phyloP scores from a whole-genome alignment of 768 basidiomycete species.

The Phlebiopsis flavidoalba region DNA sequence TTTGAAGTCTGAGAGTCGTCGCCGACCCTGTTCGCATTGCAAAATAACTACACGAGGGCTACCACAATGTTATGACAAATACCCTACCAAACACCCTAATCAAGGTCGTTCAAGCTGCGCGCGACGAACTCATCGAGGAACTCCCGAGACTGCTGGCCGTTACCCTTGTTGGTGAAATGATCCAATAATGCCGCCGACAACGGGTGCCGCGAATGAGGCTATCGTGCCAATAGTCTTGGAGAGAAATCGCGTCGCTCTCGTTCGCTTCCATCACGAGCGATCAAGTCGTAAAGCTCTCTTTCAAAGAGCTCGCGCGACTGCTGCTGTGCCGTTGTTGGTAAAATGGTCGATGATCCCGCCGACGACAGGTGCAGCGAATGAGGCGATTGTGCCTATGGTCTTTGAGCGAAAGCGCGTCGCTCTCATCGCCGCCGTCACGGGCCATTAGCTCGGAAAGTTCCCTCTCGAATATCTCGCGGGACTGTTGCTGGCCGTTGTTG shows the following conservation, averaged over 20 bases:
- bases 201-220: neutral
- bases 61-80: neutral
- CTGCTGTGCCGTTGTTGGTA: neutral
- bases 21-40: neutral
- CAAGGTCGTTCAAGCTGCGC: neutral
- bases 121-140: neutral
- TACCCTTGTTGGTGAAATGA: neutral
- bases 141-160: neutral
- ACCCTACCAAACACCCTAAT: neutral
- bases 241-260: constrained; percentile 1
- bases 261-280: neutral
- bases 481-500: neutral
- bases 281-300: neutral
- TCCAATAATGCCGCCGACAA: constrained; percentile 1
- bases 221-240: neutral
- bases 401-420: constrained; percentile 1
- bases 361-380: neutral
- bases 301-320: neutral
- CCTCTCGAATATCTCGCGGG: neutral
- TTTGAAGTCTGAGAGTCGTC: neutral
- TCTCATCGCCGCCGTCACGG: neutral
- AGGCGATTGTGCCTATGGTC: neutral
- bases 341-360: constrained; percentile 3
- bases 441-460: neutral
- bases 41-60: neutral